Conservation (phyloP, 495 filamentous ascomycete species). For the Penicillium cinerascens region DNA sequence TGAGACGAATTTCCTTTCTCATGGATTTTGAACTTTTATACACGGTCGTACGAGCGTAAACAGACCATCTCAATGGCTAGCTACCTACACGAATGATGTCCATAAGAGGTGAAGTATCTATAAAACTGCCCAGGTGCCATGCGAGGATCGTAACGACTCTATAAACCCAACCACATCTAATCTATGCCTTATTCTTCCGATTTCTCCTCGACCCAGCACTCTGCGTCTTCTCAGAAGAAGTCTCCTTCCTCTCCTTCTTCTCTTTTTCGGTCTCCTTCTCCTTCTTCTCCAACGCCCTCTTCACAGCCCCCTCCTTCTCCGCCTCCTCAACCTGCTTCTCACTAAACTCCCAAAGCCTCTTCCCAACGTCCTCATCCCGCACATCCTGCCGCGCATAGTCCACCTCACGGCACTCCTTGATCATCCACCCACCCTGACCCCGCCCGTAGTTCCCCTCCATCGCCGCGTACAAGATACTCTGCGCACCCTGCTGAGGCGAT, state of each 20-base stretch:
- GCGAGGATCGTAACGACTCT: not conserved
- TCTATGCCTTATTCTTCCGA: slow-evolving; percentile 33
- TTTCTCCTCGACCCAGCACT: slow-evolving; percentile 43
- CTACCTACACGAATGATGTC: not conserved
- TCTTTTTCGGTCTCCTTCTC: slow-evolving; percentile 51
- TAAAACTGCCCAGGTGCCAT: not conserved
- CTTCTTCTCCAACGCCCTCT: slow-evolving; percentile 66
- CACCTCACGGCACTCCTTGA: slow-evolving; percentile 86
- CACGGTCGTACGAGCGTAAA: not conserved
- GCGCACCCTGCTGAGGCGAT: slow-evolving; percentile 73
- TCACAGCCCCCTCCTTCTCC: slow-evolving; percentile 75
- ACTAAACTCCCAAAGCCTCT: slow-evolving; percentile 82
- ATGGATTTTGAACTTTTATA: not conserved
- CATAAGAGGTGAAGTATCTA: not conserved
- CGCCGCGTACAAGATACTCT: slow-evolving; percentile 78
- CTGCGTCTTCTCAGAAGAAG: slow-evolving; percentile 31
- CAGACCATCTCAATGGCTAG: not conserved
- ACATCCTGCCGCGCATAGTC: slow-evolving; percentile 68
- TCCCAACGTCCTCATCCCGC: slow-evolving; percentile 71
- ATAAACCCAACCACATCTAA: not conserved
- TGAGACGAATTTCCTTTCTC: slow-evolving; percentile 44
- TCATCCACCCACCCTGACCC: slow-evolving; percentile 63
- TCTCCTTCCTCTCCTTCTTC: slow-evolving; percentile 39
- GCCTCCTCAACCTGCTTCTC: slow-evolving; percentile 78
- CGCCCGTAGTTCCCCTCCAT: slow-evolving; percentile 71